Conservation (phyloP, 2,329 filamentous ascomycete species). For the Zymoseptoria passerinii region DNA sequence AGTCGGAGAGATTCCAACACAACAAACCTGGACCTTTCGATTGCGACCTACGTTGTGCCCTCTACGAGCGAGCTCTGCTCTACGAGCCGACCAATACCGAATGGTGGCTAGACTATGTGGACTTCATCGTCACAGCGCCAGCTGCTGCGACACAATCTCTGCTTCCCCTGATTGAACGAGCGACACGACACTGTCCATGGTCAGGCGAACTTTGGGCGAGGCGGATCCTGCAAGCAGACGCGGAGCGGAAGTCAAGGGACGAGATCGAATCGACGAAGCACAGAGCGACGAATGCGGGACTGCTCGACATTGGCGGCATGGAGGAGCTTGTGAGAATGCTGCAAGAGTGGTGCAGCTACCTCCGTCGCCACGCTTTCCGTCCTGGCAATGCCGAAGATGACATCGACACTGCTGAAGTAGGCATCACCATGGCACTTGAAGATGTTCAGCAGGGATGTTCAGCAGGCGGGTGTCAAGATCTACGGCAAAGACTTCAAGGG, state of each 20-base stretch:
- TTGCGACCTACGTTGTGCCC: slow-evolving; percentile 47
- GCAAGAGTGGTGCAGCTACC: slow-evolving; percentile 86
- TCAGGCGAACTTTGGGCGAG: slow-evolving; percentile 86
- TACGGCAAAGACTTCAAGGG: slow-evolving; percentile 70
- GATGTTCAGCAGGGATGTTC: slow-evolving; percentile 72
- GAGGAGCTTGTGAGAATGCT: slow-evolving; percentile 85
- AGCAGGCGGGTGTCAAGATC: slow-evolving; percentile 65
- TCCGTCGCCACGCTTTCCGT: slow-evolving; percentile 76
- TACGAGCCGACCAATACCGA: slow-evolving; percentile 64
- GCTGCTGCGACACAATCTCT: slow-evolving; percentile 29
- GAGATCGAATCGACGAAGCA: slow-evolving; percentile 88
- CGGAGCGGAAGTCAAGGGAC: slow-evolving; percentile 64
- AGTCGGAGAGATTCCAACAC: slow-evolving; percentile 65
- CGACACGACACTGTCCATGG: slow-evolving; percentile 86
- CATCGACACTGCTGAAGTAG: slow-evolving; percentile 81
- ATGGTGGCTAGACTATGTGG: slow-evolving; percentile 76
- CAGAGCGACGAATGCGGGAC: slow-evolving; percentile 74
- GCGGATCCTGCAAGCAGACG: slow-evolving; percentile 76
- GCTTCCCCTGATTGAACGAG: slow-evolving; percentile 67
- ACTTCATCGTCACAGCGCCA: slow-evolving; percentile 56
- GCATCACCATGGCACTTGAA: slow-evolving; percentile 76
- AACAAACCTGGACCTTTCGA: slow-evolving; percentile 45
- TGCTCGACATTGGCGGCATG: slow-evolving; percentile 79
- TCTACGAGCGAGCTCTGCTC: slow-evolving; percentile 72
- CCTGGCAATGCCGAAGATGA: slow-evolving; percentile 67